phyloP scores from a whole-genome alignment of 1,284 basidiomycete genomes.

The Porodaedalea pini region DNA sequence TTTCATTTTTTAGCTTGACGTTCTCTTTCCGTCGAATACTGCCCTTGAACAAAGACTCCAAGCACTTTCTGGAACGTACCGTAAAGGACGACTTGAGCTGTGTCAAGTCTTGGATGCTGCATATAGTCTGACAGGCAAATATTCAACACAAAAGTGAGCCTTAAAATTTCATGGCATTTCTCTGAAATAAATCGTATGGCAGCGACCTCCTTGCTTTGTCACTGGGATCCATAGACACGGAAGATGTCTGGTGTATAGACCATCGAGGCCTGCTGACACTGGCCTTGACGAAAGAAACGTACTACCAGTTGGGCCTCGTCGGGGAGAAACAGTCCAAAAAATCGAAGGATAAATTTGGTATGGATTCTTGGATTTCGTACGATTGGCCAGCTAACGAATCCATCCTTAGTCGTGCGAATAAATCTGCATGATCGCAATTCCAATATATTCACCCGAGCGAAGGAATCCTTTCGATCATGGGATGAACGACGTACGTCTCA shows the following conservation, averaged over 20 bases:
- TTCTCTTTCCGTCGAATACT: conserved; percentile 3
- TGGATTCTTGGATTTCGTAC: conserved; percentile 8
- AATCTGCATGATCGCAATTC: conserved; percentile 15
- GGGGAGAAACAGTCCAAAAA: conserved; percentile 44
- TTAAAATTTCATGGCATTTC: not conserved
- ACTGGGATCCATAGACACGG: conserved; percentile 24
- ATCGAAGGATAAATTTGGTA: conserved; percentile 42
- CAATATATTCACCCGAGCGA: conserved; percentile 10
- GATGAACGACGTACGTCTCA: conserved; percentile 9
- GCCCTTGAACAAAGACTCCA: not conserved
- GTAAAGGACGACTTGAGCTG: conserved; percentile 1
- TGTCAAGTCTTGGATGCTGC: conserved; percentile 1
- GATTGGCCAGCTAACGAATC: not conserved
- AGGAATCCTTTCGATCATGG: conserved; percentile 14
- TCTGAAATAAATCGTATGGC: not conserved
- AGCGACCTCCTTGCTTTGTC: conserved; percentile 13
- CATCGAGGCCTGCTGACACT: conserved; percentile 52
- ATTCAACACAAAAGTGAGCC: conserved; percentile 2
- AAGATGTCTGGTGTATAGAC: conserved; percentile 66
- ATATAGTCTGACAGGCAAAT: conserved; percentile 3
- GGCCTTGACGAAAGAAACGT: conserved; percentile 49
- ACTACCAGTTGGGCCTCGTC: conserved; percentile 54
- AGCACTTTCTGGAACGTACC: not conserved
- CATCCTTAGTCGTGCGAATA: conserved; percentile 8
- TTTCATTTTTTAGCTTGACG: conserved; percentile 10